Base-by-base conservation (phyloP, 768 basidiomycete species). In the Boletus coccyginus region DNA sequence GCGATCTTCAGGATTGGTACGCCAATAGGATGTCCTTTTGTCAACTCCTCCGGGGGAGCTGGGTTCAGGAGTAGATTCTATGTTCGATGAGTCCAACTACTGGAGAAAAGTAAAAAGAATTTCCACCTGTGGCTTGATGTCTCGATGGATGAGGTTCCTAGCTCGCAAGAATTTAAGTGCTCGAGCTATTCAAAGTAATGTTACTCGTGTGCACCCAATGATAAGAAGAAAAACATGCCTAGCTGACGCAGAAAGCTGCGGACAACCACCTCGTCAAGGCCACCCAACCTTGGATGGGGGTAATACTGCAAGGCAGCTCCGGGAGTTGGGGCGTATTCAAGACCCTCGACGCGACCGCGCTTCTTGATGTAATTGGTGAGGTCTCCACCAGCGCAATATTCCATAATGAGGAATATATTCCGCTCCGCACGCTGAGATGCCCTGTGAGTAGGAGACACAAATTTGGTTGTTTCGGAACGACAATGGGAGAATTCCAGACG, bases 361-460 rank as follows among this genome's bases (percentile, higher is more conserved):
- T 92, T 94, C 86, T 94, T 94, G 80, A 98, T 96, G 66, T 98
- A 98, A 63, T 92, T 86, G 0, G 94, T 92, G 47, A 99, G 84
- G 73, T 99, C 97, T 3, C 95, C 95, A 2, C 95, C 96, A 1
- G 94, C 85, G 70, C 97, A 98, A 71, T 85, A 98, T 65, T 97
- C 96, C 88, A 98, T 99, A 65, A 99, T 88, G 54, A 99, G 86
- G 75, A 97, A 98, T 65, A 92, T 88, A 64, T 89, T 82, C 54
- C 80, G 80, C 62, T 90, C 87, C 3, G 87, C 86, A 46, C 86
- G 82, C 88, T 90, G 57, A 36, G 50, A 45, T 40, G 21, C 33
- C 7, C 13, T 21, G 21, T 61, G 48, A 73, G 57, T 14, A 36
- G 14, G 39, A 50, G n/a, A 49, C 16, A 52, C 24, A 41, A 55